A percentile compares a stretch with the other conserved stretches of the same genome.
phyloP scores from a whole-genome alignment of 345 rosid species.

The Brassica rapa region DNA sequence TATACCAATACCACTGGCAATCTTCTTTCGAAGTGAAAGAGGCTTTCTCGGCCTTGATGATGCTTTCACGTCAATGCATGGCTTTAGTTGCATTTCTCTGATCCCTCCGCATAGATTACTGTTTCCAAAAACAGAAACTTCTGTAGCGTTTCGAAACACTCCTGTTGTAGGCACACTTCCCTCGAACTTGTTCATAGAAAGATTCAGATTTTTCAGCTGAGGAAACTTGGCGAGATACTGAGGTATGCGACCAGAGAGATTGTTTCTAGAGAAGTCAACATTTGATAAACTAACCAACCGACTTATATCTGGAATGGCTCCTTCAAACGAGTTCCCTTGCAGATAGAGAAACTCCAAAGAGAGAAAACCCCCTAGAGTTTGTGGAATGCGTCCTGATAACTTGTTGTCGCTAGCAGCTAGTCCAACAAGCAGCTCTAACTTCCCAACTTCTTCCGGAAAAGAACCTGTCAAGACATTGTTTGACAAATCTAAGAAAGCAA shows the following conservation, averaged over 20 bases:
- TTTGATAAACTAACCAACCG: constrained; percentile 22
- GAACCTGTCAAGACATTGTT: constrained; percentile 18
- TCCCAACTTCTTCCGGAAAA: constrained; percentile 36
- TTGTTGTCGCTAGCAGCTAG: constrained; percentile 14
- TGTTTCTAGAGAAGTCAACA: constrained; percentile 38
- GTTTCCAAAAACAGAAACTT: constrained; percentile 36
- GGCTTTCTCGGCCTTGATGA: constrained; percentile 15
- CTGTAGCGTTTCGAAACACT: constrained; percentile 28
- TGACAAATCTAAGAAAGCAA: constrained; percentile 29
- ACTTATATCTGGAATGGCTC: constrained; percentile 38
- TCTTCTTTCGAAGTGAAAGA: constrained; percentile 1
- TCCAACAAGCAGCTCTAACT: constrained; percentile 24
- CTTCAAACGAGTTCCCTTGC: constrained; percentile 38
- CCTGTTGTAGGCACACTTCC: constrained; percentile 32
- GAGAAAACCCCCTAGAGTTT: constrained; percentile 31
- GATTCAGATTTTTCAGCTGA: constrained; percentile 24
- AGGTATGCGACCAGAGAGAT: constrained; percentile 39
- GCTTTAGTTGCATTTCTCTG: constrained; percentile 21
- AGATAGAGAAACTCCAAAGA: constrained; percentile 28
- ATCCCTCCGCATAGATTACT: constrained; percentile 33
- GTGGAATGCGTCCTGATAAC: constrained; percentile 33
- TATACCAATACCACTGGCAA: constrained; percentile 29
- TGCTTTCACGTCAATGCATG: constrained; percentile 8
- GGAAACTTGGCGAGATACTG: constrained; percentile 21
- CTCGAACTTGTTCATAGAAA: constrained; percentile 34